phyloP scores from a whole-genome alignment of 2,329 filamentous ascomycete species.

The Rutstroemia sydowiana region DNA sequence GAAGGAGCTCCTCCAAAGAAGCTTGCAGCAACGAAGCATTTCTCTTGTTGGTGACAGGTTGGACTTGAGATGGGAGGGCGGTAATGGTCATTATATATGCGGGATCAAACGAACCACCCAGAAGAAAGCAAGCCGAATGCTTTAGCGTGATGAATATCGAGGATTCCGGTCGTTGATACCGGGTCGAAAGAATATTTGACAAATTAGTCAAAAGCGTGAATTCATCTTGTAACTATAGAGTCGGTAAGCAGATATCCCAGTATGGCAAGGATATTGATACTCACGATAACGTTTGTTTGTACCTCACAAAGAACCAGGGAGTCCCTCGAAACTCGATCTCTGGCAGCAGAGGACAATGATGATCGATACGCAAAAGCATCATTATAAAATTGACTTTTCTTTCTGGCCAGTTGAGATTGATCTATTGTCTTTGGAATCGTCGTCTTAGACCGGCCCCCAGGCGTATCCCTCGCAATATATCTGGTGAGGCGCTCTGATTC shows the following conservation, averaged over 20 bases:
- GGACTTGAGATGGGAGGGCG: slow-evolving; percentile 60
- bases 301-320: slow-evolving; percentile 54
- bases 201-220: slow-evolving; percentile 68
- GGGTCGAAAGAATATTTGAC: slow-evolving; percentile 62
- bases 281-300: slow-evolving; percentile 56
- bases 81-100: slow-evolving; percentile 73
- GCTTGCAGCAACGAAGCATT: slow-evolving; percentile 71
- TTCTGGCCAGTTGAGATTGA: slow-evolving; percentile 23
- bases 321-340: slow-evolving; percentile 26
- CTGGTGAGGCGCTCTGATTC: slow-evolving; percentile 23
- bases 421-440: slow-evolving; percentile 24
- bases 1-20: slow-evolving; percentile 64
- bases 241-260: slow-evolving; percentile 6
- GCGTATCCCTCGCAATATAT: slow-evolving; percentile 24
- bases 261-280: slow-evolving; percentile 21
- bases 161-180: slow-evolving; percentile 67
- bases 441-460: slow-evolving; percentile 24
- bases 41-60: slow-evolving; percentile 69
- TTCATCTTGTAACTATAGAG: slow-evolving; percentile 62
- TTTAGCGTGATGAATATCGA: slow-evolving; percentile 71
- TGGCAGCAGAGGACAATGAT: slow-evolving; percentile 20
- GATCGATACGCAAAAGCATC: slow-evolving; percentile 31
- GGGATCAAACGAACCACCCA: slow-evolving; percentile 68
- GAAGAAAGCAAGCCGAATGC: slow-evolving; percentile 66
- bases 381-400: slow-evolving; percentile 29